Conservation (phyloP, 140 eudicot genomes). For the Erigeron philadelphicus region DNA sequence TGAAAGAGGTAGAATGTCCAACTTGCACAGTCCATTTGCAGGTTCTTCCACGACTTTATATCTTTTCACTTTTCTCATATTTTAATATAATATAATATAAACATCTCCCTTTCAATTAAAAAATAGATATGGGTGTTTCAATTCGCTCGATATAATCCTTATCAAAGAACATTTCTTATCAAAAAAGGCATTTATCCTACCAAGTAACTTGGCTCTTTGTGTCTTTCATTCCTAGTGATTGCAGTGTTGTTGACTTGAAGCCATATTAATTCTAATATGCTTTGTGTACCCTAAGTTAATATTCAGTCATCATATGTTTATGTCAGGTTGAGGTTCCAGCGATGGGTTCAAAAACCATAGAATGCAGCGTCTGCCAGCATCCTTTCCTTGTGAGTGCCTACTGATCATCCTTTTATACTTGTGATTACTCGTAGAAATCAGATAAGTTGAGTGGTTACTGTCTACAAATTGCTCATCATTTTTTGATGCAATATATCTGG, state of each 20-base stretch:
- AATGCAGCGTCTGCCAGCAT: constrained; percentile 81
- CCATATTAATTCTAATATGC: neutral
- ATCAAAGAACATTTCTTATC: neutral
- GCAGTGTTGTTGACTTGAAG: too few species aligned
- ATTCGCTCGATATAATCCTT: neutral
- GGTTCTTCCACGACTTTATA: constrained; percentile 32
- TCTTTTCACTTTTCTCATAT: constrained; percentile 7
- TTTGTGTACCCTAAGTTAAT: neutral
- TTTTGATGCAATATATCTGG: neutral
- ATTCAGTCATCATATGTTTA: neutral
- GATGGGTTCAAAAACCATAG: constrained; percentile 74
- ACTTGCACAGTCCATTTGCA: constrained; percentile 89
- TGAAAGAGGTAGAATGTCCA: constrained; percentile 88
- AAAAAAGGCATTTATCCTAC: neutral
- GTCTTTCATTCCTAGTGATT: neutral
- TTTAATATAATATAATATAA: neutral
- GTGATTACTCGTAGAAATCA: constrained; percentile 1
- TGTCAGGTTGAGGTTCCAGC: constrained; percentile 75
- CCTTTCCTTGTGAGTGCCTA: constrained; percentile 71
- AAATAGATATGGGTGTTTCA: neutral
- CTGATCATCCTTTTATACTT: constrained; percentile 25
- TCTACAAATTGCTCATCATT: constrained; percentile 2
- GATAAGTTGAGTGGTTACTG: neutral
- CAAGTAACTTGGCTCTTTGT: neutral
- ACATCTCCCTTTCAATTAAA: neutral